phyloP scores from a whole-genome alignment of 768 basidiomycete genomes.

The Xanthoconium stramineum region DNA sequence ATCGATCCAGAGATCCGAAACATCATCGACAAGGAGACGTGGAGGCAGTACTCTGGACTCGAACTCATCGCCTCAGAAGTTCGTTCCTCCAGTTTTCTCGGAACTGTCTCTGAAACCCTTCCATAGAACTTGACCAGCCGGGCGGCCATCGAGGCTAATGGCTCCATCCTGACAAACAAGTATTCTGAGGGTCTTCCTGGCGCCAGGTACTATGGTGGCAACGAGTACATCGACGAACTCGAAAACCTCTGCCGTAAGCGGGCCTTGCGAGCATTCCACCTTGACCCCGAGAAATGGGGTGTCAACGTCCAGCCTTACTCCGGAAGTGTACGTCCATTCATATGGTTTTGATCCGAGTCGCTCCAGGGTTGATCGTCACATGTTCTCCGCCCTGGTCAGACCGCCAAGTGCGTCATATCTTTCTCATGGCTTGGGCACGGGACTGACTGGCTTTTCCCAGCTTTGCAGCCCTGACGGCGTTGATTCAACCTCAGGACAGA shows the following conservation, averaged over 20 bases:
- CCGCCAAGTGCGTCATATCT: slow-evolving; percentile 69
- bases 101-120: background rate
- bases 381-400: slow-evolving; percentile 41
- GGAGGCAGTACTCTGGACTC: slow-evolving; percentile 95
- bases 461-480: slow-evolving; percentile 94
- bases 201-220: slow-evolving; percentile 96
- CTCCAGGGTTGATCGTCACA: slow-evolving; percentile 11
- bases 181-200: slow-evolving; percentile 99
- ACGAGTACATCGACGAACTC: slow-evolving; percentile 97
- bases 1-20: slow-evolving; percentile 94
- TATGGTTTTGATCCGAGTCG: background rate
- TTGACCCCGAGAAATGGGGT: slow-evolving; percentile 91
- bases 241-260: slow-evolving; percentile 93
- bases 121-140: slow-evolving; percentile 89
- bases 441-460: slow-evolving; percentile 37
- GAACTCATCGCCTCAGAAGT: slow-evolving; percentile 99
- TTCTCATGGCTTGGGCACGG: background rate
- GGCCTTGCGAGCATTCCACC: slow-evolving; percentile 93
- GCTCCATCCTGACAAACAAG: slow-evolving; percentile 98
- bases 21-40: slow-evolving; percentile 99
- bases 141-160: slow-evolving; percentile 97
- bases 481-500: slow-evolving; percentile 95
- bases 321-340: slow-evolving; percentile 62
- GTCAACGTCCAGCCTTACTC: slow-evolving; percentile 99
- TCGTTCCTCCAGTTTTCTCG: slow-evolving; percentile 11